phyloP scores from a whole-genome alignment of 345 rosid species.

The Euclidium syriacum region DNA sequence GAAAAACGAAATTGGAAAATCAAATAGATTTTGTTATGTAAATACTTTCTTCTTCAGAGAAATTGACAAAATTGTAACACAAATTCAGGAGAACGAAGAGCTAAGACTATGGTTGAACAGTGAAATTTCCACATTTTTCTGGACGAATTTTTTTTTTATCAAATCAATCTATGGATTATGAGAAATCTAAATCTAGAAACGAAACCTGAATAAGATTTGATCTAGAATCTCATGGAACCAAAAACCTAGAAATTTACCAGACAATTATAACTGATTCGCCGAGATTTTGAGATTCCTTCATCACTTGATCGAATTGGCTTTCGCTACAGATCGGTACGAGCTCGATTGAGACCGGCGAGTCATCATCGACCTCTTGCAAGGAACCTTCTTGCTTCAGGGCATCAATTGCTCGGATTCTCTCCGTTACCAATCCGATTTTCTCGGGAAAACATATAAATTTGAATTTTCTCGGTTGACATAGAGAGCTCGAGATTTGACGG shows the following conservation, averaged over 20 bases:
- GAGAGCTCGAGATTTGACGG: conserved; percentile 14
- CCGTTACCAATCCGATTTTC: neutral
- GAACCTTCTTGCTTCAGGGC: conserved; percentile 33
- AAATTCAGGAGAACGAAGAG: neutral
- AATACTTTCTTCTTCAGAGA: too few species aligned
- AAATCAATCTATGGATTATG: neutral
- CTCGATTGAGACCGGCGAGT: conserved; percentile 56
- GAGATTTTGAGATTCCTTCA: conserved; percentile 69
- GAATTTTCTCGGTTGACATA: neutral
- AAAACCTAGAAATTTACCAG: conserved; percentile 44
- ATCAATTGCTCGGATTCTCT: conserved; percentile 26
- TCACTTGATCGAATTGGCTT: conserved; percentile 63
- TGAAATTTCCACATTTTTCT: too few species aligned
- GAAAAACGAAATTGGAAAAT: neutral
- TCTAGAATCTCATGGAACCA: neutral
- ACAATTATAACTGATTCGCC: conserved; percentile 58
- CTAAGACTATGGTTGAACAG: neutral
- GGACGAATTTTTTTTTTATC: too few species aligned
- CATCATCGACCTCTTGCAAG: conserved; percentile 52
- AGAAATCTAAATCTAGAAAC: neutral
- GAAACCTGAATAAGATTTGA: neutral
- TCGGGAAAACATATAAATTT: neutral
- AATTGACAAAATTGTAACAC: neutral
- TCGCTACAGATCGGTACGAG: conserved; percentile 52
- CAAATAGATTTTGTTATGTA: too few species aligned